Evolutionary conservation across 192 early-diverging fungal genomes (phyloP), one percentile per base, ranked within the genome.

Genomic region (Backusella sp.): DNA sequence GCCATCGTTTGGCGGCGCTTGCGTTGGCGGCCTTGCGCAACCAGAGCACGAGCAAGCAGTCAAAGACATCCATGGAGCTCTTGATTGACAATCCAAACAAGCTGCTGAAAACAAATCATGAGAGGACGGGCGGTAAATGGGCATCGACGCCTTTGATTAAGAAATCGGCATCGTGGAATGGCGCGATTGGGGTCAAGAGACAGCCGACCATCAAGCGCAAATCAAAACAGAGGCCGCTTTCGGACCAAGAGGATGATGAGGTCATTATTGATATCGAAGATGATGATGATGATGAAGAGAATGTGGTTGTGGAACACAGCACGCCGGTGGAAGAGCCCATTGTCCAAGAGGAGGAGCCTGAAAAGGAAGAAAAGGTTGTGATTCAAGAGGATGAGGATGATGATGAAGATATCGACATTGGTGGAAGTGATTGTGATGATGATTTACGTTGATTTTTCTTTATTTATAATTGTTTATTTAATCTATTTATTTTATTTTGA

Each of bases 381-480:
- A n/a, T n/a, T n/a, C n/a, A n/a, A n/a, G n/a, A n/a, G 14, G 79
- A 83, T 35, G 79, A 83, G 4, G 69, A 80, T 28, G 86, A 88
- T 17, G 86, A 87, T 34, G 86, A 87, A 70, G 86, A 88, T 46
- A 84, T 88, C 77, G 84, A 86, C 44, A 86, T 88, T 73, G 86
- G 86, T 75, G 86, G 86, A 34, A 84, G 83, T 68, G 86, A 88
- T 78, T 77, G 82, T 34, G 86, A 88, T 37, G 86, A 88, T 70
- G 86, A 88, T 66, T 78, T 88, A 75, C 84, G 86, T 34, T 88
- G 76, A 82, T 53, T 19, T 49, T 15, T 39, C 6, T 39, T 39
- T 9, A 1, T 32, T 44, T 15, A 52, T 7, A 4, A 11, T 59
- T 26, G 26, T 14, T 59, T 12, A 4, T 59, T 0, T 59, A 52